phyloP scores from a whole-genome alignment of 2,329 filamentous ascomycete genomes.

The Sclerotiophoma versabilis region DNA sequence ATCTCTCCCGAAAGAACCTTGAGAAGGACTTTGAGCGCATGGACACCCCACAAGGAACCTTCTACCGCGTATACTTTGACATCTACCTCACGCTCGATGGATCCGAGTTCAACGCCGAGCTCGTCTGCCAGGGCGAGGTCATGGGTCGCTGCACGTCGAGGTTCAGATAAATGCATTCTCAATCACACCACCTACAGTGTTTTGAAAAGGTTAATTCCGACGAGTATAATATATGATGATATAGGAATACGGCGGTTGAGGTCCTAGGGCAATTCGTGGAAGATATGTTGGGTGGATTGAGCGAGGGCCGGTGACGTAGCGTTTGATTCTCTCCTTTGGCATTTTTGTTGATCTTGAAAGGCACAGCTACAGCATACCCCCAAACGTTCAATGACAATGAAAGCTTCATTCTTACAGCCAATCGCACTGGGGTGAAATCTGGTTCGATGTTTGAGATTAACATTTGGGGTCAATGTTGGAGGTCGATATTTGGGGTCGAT shows the following conservation, averaged over 20 bases:
- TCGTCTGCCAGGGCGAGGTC: slow-evolving; percentile 98
- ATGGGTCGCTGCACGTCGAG: slow-evolving; percentile 96
- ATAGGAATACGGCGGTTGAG: slow-evolving; percentile 3
- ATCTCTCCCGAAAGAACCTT: slow-evolving; percentile 95
- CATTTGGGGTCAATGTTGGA: too few relatives aligned
- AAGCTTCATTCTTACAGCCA: slow-evolving; percentile 3
- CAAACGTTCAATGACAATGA: slow-evolving; percentile 13
- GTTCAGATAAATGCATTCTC: slow-evolving; percentile 66
- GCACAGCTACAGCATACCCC: slow-evolving; percentile 14
- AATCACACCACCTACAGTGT: neutral
- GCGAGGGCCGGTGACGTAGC: neutral
- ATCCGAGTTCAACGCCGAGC: slow-evolving; percentile 95
- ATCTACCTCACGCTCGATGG: slow-evolving; percentile 89
- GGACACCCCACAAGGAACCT: slow-evolving; percentile 91
- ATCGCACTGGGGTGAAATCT: too few relatives aligned
- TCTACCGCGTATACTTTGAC: slow-evolving; percentile 72
- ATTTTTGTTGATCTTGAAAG: slow-evolving; percentile 6
- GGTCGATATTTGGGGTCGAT: too few relatives aligned
- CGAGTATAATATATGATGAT: slow-evolving; percentile 6
- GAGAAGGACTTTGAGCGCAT: slow-evolving; percentile 99
- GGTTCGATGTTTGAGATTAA: too few relatives aligned
- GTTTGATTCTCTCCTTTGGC: slow-evolving; percentile 7
- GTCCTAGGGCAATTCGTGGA: neutral
- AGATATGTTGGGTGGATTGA: neutral
- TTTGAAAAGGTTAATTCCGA: slow-evolving; percentile 6